Evolutionary conservation across 1,139 yeast genomes (phyloP), one percentile per base, ranked within the genome.

Genomic region (Protomyces arabidopsidicola): DNA sequence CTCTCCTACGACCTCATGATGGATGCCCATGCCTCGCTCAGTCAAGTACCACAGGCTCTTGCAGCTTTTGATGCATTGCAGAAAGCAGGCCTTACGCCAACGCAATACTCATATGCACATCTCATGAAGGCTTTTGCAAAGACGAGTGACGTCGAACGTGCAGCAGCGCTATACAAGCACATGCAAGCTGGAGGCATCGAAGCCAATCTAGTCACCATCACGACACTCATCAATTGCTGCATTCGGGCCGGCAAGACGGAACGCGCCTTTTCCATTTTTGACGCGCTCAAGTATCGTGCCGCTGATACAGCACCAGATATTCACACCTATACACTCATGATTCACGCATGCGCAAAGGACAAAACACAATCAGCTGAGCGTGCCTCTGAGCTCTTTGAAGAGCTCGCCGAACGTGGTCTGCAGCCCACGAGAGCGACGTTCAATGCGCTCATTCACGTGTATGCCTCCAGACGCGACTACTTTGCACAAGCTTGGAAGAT

Each of bases 31-130:
- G 65, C 65, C 12, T 27, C 60, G 14, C 16, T 22, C 14, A 45
- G 53, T 3, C 51, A 64, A 35, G 62, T 42, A 24, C 45, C 50
- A 35, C 27, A 42, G 16, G 66, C 66, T 6, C 24, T 59, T 10
- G 24, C 50, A n/a, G 48, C 51, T 20, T 64, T 64, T 31, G 61
- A 55, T 14, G 42, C 18, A 9, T 27, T 52, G 34, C 45, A 55
- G 20, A 24, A 55, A 22, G 59, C 55, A 12, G 60, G 61, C 14
- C 24, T 62, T n/a, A 22, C 36, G 12, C 65, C 66, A 6, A 42
- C 66, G 20, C 45, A 54, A 20, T 62, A 58, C 39, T 55, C 66
- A 3, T 64, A 64, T 50, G 65, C 65, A 6, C 66, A 64, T 55
- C 52, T 64, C 10, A 54, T 64, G 60, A 64, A 62, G 27, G 64